These are phyloP conservation scores for Aspergillus vadensis DNA, from an alignment of 2,329 filamentous ascomycete species.

Conservation along the genomic window DNA sequence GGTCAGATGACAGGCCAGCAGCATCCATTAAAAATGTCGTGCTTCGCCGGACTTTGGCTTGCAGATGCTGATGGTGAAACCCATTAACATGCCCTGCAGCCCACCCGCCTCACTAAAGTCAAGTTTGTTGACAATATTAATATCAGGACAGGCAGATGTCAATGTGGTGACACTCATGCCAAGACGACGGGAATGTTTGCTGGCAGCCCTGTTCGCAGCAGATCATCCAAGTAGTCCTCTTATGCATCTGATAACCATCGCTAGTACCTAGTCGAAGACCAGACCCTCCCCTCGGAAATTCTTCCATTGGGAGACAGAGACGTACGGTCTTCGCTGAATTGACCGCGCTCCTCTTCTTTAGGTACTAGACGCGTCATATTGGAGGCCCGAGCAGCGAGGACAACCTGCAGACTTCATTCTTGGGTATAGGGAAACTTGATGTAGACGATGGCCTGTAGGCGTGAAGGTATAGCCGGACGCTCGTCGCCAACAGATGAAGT, in stretches of 20 bases:
- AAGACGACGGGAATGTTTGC: not conserved
- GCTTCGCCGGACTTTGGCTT: not conserved
- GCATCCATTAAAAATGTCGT: not conserved
- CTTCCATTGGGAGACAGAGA: not conserved
- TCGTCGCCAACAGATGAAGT: not conserved
- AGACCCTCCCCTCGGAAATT: not conserved
- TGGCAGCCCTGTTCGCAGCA: not conserved
- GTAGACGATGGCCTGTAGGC: not conserved
- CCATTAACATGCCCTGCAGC: not conserved
- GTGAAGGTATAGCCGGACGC: not conserved
- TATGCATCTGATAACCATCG: not conserved
- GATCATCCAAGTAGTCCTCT: not conserved
- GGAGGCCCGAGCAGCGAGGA: not conserved
- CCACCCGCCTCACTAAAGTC: not conserved
- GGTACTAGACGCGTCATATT: not conserved
- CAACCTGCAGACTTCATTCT: not conserved
- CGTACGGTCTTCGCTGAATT: no score
- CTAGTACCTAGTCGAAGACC: not conserved
- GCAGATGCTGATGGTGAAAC: not conserved
- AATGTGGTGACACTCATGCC: not conserved
- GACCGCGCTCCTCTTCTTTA: not conserved
- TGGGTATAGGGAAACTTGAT: not conserved
- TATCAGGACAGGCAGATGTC: not conserved
- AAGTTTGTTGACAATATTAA: not conserved
- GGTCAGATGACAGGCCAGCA: not conserved